These are phyloP conservation scores for Penicillium goetzii DNA, from an alignment of 495 filamentous ascomycete genomes.

Conservation along the genomic window DNA sequence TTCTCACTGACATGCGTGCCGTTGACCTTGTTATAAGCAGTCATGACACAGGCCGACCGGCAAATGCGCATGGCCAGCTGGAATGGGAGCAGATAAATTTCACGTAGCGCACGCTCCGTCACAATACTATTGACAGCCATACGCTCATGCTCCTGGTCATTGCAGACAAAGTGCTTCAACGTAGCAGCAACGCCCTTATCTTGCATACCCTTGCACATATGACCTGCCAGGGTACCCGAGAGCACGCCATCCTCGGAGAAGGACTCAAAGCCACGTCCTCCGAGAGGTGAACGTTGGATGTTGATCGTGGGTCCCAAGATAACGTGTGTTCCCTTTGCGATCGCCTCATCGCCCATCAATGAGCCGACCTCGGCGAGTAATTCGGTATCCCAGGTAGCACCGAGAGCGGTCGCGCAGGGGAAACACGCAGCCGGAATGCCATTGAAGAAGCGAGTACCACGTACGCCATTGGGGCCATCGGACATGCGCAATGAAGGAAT, in stretches of 20 bases:
- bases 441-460: conserved; percentile 75
- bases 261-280: conserved; percentile 78
- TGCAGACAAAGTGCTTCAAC: conserved; percentile 85
- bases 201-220: conserved; percentile 71
- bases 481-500: conserved; percentile 72
- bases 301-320: conserved; percentile 80
- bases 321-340: conserved; percentile 69
- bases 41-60: conserved; percentile 71
- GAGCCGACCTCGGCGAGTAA: conserved; percentile 63
- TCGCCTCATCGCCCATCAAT: conserved; percentile 69
- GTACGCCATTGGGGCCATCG: conserved; percentile 77
- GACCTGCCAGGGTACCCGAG: conserved; percentile 67
- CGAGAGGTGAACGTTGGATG: conserved; percentile 74
- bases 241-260: conserved; percentile 80
- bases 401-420: conserved; percentile 70
- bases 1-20: conserved; percentile 70
- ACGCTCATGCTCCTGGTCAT: conserved; percentile 76
- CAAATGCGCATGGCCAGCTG: conserved; percentile 69
- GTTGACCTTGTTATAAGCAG: conserved; percentile 75
- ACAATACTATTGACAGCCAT: conserved; percentile 69
- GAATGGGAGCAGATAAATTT: conserved; percentile 77
- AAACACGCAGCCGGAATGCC: conserved; percentile 69
- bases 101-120: conserved; percentile 70
- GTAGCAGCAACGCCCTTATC: conserved; percentile 70
- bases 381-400: conserved; percentile 69